phyloP scores from a whole-genome alignment of 257 asterid genomes.

The Nicotiana paniculata region DNA sequence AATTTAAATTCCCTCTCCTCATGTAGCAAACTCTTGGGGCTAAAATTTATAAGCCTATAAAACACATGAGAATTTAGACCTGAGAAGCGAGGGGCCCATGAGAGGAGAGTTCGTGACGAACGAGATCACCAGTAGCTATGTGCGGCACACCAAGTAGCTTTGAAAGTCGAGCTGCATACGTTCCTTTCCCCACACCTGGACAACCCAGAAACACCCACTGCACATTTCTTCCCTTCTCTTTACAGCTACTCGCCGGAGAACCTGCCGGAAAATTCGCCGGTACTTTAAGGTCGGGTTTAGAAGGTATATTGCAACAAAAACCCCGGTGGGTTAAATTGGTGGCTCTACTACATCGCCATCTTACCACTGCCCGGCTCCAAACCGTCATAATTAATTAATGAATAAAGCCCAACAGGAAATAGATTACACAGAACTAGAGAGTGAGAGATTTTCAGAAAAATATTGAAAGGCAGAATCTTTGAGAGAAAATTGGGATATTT shows the following conservation, averaged over 20 bases:
- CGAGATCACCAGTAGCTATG: conserved; percentile 96
- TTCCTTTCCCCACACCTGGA: conserved; percentile 97
- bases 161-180: conserved; percentile 83
- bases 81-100: conserved; percentile 61
- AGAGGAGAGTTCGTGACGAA: conserved; percentile 75
- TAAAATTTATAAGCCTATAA: background rate
- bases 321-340: conserved; percentile 13
- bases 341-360: conserved; percentile 24
- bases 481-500: background rate
- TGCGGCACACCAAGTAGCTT: conserved; percentile 79
- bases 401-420: background rate
- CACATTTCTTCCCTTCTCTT: conserved; percentile 45
- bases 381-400: conserved; percentile 53
- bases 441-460: background rate
- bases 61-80: conserved; percentile 23
- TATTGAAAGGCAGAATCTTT: background rate
- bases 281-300: conserved; percentile 19
- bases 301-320: conserved; percentile 34
- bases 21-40: too few relatives aligned
- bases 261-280: background rate
- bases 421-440: background rate
- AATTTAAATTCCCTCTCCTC: too few relatives aligned
- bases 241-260: background rate
- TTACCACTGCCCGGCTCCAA: conserved; percentile 44
- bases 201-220: conserved; percentile 97